phyloP scores from a whole-genome alignment of 345 rosid species.

The Rhodamnia argentea region DNA sequence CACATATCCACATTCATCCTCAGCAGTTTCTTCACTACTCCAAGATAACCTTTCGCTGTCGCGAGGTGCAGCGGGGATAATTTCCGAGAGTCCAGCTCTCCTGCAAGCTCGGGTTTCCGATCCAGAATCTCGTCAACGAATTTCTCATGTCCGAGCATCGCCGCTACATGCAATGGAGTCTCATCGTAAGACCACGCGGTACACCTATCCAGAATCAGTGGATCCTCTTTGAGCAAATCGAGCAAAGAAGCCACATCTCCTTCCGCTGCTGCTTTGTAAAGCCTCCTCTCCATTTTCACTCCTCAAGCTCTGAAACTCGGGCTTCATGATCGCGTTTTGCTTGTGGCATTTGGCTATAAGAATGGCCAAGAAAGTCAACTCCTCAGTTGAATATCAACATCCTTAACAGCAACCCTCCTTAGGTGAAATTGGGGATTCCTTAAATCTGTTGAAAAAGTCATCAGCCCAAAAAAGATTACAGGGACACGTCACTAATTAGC shows the following conservation, averaged over 20 bases:
- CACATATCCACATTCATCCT: neutral
- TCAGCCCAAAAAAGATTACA: neutral
- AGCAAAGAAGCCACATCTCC: neutral
- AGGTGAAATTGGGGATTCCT: neutral
- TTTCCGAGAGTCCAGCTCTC: neutral
- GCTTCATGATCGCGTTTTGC: no score
- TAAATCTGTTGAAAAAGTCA: neutral
- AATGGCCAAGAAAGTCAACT: neutral
- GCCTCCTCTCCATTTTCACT: neutral
- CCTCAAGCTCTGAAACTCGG: no score
- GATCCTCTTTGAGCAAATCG: neutral
- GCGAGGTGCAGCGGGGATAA: neutral
- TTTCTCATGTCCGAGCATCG: neutral
- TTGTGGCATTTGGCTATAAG: neutral
- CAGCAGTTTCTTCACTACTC: neutral
- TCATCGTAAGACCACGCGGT: neutral
- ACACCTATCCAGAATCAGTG: neutral
- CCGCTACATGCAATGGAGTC: neutral
- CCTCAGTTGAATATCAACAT: neutral
- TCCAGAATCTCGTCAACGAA: neutral
- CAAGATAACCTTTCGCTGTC: neutral
- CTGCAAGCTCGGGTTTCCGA: neutral
- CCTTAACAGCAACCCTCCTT: neutral
- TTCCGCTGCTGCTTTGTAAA: neutral
- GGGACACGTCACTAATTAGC: neutral